phyloP scores from a whole-genome alignment of 805 yeast species.

The Pichia thaimueangensis region DNA sequence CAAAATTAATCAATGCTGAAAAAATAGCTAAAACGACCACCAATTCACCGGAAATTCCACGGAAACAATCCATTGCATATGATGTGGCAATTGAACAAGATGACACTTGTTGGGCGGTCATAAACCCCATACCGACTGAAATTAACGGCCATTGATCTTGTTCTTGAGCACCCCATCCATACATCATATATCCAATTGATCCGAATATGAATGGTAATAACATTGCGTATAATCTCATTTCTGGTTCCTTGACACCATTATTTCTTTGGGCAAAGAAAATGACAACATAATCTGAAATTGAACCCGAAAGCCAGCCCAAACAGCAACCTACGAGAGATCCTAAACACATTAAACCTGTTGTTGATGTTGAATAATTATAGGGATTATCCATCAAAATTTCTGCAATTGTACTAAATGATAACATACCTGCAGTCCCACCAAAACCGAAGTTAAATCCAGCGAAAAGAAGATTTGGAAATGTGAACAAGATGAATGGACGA shows the following conservation, averaged over 20 bases:
- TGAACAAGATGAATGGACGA: slow-evolving; percentile 2
- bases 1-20: background rate
- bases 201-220: background rate
- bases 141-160: background rate
- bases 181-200: slow-evolving; percentile 2
- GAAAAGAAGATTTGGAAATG: background rate
- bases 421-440: slow-evolving; percentile 1
- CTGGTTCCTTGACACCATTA: slow-evolving; percentile 5
- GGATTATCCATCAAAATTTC: slow-evolving; percentile 4
- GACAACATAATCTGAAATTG: background rate
- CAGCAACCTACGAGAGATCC: background rate
- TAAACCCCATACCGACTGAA: slow-evolving; percentile 1
- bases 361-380: slow-evolving; percentile 1
- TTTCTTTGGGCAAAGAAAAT: slow-evolving; percentile 1
- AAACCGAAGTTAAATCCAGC: slow-evolving; percentile 1
- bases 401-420: slow-evolving; percentile 1
- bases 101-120: slow-evolving; percentile 3
- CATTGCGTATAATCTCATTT: slow-evolving; percentile 4
- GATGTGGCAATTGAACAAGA: slow-evolving; percentile 3
- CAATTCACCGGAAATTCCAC: slow-evolving; percentile 3
- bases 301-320: background rate
- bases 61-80: slow-evolving; percentile 3
- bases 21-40: slow-evolving; percentile 1
- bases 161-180: slow-evolving; percentile 2
- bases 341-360: slow-evolving; percentile 2